Percentiles rank a stretch among this genome's conserved stretches.
phyloP scores from a whole-genome alignment of 2,329 filamentous ascomycete genomes.

The Gnomoniopsis smithogilvyi region DNA sequence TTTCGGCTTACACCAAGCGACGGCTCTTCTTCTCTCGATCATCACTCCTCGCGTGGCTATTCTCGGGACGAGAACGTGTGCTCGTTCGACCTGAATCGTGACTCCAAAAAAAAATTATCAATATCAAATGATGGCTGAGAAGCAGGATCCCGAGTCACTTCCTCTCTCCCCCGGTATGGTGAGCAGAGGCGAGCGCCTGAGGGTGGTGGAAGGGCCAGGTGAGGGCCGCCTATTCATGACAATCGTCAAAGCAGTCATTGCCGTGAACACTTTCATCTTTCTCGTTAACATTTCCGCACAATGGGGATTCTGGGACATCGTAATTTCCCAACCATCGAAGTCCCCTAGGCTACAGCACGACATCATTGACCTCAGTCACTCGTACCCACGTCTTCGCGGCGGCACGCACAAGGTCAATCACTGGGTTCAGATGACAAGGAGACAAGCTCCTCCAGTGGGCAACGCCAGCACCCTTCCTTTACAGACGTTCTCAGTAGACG shows the following conservation, averaged over 20 bases:
- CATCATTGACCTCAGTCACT: background rate
- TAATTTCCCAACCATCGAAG: background rate
- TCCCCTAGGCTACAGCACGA: background rate
- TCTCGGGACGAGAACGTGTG: background rate
- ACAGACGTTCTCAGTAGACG: slow-evolving; percentile 11
- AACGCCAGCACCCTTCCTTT: background rate
- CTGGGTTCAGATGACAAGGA: background rate
- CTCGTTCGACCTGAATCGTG: background rate
- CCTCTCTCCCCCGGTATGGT: background rate
- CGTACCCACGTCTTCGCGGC: background rate
- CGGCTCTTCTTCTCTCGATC: background rate
- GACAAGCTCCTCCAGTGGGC: background rate
- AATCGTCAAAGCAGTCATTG: background rate
- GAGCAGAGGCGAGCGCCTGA: background rate
- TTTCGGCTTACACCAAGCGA: too few species aligned
- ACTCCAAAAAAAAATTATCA: background rate
- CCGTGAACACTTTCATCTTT: slow-evolving; percentile 1
- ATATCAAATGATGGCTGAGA: background rate
- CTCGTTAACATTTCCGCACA: background rate
- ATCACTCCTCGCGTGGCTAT: background rate
- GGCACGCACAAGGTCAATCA: background rate
- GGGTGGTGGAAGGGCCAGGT: background rate
- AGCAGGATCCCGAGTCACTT: background rate
- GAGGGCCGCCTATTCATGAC: background rate
- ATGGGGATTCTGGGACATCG: background rate